Percentiles rank a stretch among this genome's conserved stretches.
phyloP scores from a whole-genome alignment of 352 stramenopile species.

The Globisporangium middletonii region DNA sequence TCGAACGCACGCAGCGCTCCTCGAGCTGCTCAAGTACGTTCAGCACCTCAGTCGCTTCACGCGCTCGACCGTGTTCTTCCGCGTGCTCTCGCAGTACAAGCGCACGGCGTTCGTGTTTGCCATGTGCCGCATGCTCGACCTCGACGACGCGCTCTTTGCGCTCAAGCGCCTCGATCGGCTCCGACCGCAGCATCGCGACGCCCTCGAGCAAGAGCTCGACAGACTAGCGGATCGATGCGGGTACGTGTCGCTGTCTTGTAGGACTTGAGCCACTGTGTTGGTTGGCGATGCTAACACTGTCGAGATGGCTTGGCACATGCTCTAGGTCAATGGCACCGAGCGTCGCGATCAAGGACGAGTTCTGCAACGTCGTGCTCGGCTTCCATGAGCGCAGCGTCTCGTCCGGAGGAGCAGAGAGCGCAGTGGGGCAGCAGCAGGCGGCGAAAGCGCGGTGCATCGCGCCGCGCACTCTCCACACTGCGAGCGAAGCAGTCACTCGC shows the following conservation, averaged over 20 bases:
- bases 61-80: constrained; percentile 35
- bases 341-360: constrained; percentile 33
- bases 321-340: constrained; percentile 2
- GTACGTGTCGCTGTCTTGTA: neutral
- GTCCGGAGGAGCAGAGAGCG: neutral
- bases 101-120: constrained; percentile 51
- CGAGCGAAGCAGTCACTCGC: neutral
- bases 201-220: constrained; percentile 24
- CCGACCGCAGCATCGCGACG: constrained; percentile 22
- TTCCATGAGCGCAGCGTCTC: constrained; percentile 24
- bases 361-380: constrained; percentile 61
- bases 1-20: constrained; percentile 17
- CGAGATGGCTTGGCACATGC: no score
- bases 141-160: constrained; percentile 60
- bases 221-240: constrained; percentile 14
- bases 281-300: no score
- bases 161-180: constrained; percentile 56
- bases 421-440: neutral
- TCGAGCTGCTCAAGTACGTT: constrained; percentile 46
- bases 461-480: neutral
- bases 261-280: no score
- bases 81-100: constrained; percentile 42
- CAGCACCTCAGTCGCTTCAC: constrained; percentile 19
- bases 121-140: constrained; percentile 58
- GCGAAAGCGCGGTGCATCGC: neutral